Conservation (phyloP, 805 yeast species). For the Candida loeiensis region DNA sequence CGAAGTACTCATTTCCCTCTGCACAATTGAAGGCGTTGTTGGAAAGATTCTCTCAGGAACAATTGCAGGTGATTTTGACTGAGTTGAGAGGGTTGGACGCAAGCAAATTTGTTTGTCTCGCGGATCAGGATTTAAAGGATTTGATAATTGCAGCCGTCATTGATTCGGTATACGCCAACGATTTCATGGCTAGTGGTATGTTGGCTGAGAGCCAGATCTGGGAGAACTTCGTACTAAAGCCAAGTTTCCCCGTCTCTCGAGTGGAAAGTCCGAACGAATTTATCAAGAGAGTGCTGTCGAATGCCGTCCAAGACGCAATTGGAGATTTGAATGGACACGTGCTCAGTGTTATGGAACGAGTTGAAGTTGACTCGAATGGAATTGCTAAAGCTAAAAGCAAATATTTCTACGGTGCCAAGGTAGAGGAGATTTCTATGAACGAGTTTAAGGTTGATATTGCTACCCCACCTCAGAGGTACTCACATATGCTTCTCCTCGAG, state of each 20-base stretch:
- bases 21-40: conserved; percentile 7
- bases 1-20: conserved; percentile 8
- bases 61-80: background rate
- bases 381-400: conserved; percentile 26
- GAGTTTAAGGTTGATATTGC: conserved; percentile 5
- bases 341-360: conserved; percentile 16
- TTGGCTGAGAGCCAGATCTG: conserved; percentile 1
- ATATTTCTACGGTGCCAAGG: conserved; percentile 20
- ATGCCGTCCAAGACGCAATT: background rate
- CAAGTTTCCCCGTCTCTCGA: background rate
- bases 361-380: conserved; percentile 13
- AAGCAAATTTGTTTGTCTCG: background rate
- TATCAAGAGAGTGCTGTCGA: background rate
- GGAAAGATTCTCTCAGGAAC: conserved; percentile 3
- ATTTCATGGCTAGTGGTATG: background rate
- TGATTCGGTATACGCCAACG: background rate
- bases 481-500: conserved; percentile 19
- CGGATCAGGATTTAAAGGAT: background rate
- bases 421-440: conserved; percentile 5
- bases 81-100: background rate
- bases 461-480: conserved; percentile 5
- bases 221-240: background rate
- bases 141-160: background rate
- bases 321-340: conserved; percentile 14
- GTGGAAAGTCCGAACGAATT: background rate